phyloP scores from a whole-genome alignment of 306 rosid species.

The Gynostemma pentaphyllum region DNA sequence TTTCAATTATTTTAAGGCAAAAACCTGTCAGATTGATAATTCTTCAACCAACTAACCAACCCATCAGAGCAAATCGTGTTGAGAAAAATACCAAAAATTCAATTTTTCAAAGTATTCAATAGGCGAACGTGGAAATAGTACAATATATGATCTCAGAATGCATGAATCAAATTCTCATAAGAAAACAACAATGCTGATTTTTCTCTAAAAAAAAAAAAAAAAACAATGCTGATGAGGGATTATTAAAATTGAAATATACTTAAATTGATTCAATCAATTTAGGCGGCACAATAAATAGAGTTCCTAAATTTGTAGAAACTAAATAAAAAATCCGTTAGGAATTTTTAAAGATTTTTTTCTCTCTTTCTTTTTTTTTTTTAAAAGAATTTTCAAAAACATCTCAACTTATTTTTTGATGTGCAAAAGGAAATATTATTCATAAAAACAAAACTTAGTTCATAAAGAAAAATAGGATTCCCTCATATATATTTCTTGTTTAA shows the following conservation, averaged over 20 bases:
- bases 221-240: background rate
- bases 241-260: background rate
- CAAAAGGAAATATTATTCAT: too few species aligned
- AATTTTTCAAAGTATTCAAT: too few species aligned
- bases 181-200: too few species aligned
- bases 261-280: background rate
- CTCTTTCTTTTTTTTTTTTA: background rate
- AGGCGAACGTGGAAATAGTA: constrained; percentile 1
- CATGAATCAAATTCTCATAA: too few species aligned
- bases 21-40: background rate
- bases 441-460: too few species aligned
- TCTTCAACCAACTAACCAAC: background rate
- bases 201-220: too few species aligned
- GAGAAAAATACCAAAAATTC: background rate
- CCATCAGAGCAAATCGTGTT: background rate
- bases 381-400: background rate
- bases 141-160: too few species aligned
- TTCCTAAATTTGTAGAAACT: background rate
- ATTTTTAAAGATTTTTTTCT: too few species aligned
- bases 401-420: background rate
- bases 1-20: background rate
- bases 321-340: too few species aligned
- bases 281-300: background rate
- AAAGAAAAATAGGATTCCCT: too few species aligned
- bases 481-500: too few species aligned